Base-by-base conservation (phyloP, 192 early-diverging fungal species). In the Backusella sp. region DNA sequence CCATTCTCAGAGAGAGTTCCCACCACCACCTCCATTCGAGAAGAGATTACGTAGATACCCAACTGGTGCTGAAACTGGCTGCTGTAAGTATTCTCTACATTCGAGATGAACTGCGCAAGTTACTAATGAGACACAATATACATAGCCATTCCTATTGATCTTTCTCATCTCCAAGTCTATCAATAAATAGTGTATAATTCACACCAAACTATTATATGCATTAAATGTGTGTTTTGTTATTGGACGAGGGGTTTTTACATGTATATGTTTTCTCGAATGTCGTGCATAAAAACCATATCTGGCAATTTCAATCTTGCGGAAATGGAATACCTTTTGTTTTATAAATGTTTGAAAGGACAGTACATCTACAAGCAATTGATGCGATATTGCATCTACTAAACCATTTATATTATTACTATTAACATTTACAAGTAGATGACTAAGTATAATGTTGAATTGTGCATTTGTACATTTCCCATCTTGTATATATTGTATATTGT, bases 1-100 rank as follows among this genome's bases (percentile, higher is more conserved):
- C 42, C 80, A 81, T 62, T 81, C 80, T 1, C 80, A 81, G 42
- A 68, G 39, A 34, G 80, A 81, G n/a, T 81, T 81, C 37, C 76
- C 80, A 49, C 23, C 80, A 23, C 80, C 80, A 14, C 80, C 80
- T 23, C 68, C 73, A 11, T 81, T 81, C 71, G 80, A 81, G 32
- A 77, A 77, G 46, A 81, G 72, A 36, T 41, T 81, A 32, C 44
- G 69, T 56, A 34, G 80, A 46, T 81, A 81, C 44, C 80, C 72
- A 34, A 81, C 73, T 67, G 80, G 80, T 32, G 80, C 76, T 17
- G 80, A 77, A 52, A 74, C 80, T 8, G 80, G 80, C 26, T 81
- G 80, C 32, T 81, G 80, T 81, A 81, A 81, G 80, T 68, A 19
- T 32, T 32, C 32, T 3, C 2, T 44, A 65, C 37, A 30, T n/a